phyloP scores from a whole-genome alignment of 441 rosid genomes.

The Populus hybrid region DNA sequence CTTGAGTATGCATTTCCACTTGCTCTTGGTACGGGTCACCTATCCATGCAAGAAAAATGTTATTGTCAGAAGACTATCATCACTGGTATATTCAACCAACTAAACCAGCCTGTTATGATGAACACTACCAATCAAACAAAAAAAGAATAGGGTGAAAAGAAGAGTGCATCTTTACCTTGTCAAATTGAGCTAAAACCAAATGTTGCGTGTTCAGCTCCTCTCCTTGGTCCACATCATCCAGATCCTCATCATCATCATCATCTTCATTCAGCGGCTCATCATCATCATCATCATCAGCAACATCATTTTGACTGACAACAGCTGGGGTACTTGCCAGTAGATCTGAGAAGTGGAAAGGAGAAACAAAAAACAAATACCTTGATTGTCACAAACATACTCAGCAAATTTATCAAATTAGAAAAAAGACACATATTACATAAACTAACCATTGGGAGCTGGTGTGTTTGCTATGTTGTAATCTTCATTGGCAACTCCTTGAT shows the following conservation, averaged over 20 bases:
- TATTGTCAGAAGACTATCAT: not conserved
- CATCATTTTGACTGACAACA: slow-evolving; percentile 44
- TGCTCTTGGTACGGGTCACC: slow-evolving; percentile 98
- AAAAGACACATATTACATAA: not conserved
- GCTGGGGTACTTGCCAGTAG: slow-evolving; percentile 81
- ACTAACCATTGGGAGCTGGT: slow-evolving; percentile 85
- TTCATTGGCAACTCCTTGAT: slow-evolving; percentile 81
- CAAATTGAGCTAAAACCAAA: slow-evolving; percentile 95
- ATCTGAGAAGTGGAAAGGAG: slow-evolving; percentile 40
- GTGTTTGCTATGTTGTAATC: slow-evolving; percentile 86
- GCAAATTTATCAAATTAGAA: not conserved
- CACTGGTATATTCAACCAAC: not conserved
- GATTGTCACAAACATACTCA: not conserved
- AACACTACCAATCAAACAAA: not conserved
- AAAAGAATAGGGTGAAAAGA: not conserved
- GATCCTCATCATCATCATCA: slow-evolving; percentile 70
- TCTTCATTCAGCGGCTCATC: slow-evolving; percentile 94
- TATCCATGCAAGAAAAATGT: slow-evolving; percentile 28
- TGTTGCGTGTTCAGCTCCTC: slow-evolving; percentile 94
- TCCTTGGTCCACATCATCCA: slow-evolving; percentile 80
- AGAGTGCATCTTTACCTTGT: slow-evolving; percentile 54
- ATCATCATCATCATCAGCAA: slow-evolving; percentile 67
- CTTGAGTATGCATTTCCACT: slow-evolving; percentile 93
- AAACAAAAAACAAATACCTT: slow-evolving; percentile 2
- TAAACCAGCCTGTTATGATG: no score